These are phyloP conservation scores for Puccinia hordei DNA, from an alignment of 1,284 basidiomycete genomes.

Conservation along the genomic window DNA sequence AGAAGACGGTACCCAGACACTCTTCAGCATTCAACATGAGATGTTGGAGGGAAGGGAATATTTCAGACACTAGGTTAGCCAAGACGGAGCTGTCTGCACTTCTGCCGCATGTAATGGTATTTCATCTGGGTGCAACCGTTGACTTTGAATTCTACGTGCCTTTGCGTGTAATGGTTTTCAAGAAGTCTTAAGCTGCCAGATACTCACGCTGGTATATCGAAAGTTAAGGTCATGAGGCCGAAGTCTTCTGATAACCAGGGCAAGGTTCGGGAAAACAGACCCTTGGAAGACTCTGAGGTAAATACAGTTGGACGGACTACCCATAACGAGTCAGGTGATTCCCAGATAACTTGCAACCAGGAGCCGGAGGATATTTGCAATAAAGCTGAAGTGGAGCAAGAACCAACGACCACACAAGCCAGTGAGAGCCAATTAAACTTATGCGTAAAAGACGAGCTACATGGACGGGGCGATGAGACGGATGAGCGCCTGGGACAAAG, in stretches of 20 bases:
- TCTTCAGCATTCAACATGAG: background rate
- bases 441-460: background rate
- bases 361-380: background rate
- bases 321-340: background rate
- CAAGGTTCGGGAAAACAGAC: background rate
- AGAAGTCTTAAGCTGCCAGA: background rate
- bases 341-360: background rate
- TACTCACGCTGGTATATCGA: background rate
- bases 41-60: background rate
- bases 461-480: too few species aligned
- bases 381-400: conserved; percentile 7
- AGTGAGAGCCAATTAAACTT: background rate
- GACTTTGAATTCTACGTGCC: background rate
- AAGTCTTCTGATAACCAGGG: background rate
- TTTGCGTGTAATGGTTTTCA: background rate
- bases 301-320: background rate
- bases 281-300: background rate
- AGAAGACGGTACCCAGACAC: background rate
- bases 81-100: background rate
- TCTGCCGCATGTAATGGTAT: background rate
- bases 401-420: conserved; percentile 15
- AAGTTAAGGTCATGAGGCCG: background rate
- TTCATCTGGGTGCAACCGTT: background rate
- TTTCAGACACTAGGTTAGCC: conserved; percentile 12
- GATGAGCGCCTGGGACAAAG: background rate